Base-by-base conservation (phyloP, 164 flowering plant species). In the Pachysandra terminalis region DNA sequence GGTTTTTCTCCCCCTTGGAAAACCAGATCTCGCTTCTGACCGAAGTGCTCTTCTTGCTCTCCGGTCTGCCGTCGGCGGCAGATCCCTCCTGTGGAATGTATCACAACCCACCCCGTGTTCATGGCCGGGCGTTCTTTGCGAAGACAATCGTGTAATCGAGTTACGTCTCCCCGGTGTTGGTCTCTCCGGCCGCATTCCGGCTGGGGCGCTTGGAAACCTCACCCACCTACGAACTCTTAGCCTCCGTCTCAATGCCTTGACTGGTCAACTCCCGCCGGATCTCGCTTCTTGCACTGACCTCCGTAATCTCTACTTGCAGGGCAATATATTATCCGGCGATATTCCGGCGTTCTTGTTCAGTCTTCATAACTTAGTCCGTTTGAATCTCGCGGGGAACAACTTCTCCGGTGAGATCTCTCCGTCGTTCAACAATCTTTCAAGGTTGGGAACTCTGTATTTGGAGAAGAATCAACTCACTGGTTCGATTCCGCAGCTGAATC, bases 51-150 rank as follows among this genome's bases (percentile, higher is more conserved):
- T 93, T 7, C 73, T 91, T 0, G 67, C 86, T 16, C 82, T 93
- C 52, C 84, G 89, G 12, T 54, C 88, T 15, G 75, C 90, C 35
- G 87, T 93, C 19, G 84, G 88, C 26, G 93, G 93, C 41, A 79
- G 87, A 8, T 81, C 85, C 1, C 66, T 83, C 17, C 73, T 75
- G 28, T 93, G 98, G 98, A 84, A 87, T 66, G 48, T 26, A 16
- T 66, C 79, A 48, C 27, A 40, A 5, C 5, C 58, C 0, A 52
- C 61, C 41, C 85, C 87, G 0, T 93, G 96, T 69, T 12, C 17
- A 0, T 93, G 96, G 96, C 61, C 72, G 13, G 96, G 96, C 0
- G 85, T 93, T 1, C 0, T 0, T 0, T 93, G 98, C 75, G 78
- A 82, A 56, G 27, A 57, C 37, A 68, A 71, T 59, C 79, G 82